These are phyloP conservation scores for Lasiodiplodia theobromae DNA, from an alignment of 2,329 filamentous ascomycete genomes.

Conservation along the genomic window DNA sequence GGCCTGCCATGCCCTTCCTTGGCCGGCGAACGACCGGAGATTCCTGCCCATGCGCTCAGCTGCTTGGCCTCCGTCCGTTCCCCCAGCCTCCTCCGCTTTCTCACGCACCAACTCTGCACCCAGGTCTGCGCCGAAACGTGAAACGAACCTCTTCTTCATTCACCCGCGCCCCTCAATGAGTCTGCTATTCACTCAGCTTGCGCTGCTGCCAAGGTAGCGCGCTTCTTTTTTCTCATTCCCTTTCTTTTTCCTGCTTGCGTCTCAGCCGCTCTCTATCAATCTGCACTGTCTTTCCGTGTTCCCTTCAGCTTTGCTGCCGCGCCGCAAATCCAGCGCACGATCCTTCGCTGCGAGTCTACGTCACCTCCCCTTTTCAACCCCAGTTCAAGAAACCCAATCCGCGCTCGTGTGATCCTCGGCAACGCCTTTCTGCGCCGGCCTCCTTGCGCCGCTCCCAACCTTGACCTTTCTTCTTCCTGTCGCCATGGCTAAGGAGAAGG, in stretches of 20 bases:
- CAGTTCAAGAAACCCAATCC: conserved; percentile 1
- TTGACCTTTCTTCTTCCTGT: background rate
- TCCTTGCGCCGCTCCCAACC: background rate
- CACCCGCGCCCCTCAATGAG: conserved; percentile 18
- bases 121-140: conserved; percentile 20
- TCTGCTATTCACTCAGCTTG: conserved; percentile 2
- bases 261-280: conserved; percentile 31
- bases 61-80: conserved; percentile 23
- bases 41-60: conserved; percentile 19
- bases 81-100: conserved; percentile 27
- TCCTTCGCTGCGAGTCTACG: conserved; percentile 29
- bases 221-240: conserved; percentile 38
- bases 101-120: background rate
- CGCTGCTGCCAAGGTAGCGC: conserved; percentile 33
- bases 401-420: conserved; percentile 16
- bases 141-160: conserved; percentile 15
- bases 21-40: conserved; percentile 16
- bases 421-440: conserved; percentile 10
- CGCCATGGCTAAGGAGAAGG: conserved; percentile 27
- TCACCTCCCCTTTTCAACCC: conserved; percentile 29
- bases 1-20: conserved; percentile 2
- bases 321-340: conserved; percentile 27
- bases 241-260: conserved; percentile 25
- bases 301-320: conserved; percentile 23
- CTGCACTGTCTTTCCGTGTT: conserved; percentile 31